Evolutionary conservation across 1,284 basidiomycete genomes (phyloP).

Genomic region (Thelephora terrestris): DNA sequence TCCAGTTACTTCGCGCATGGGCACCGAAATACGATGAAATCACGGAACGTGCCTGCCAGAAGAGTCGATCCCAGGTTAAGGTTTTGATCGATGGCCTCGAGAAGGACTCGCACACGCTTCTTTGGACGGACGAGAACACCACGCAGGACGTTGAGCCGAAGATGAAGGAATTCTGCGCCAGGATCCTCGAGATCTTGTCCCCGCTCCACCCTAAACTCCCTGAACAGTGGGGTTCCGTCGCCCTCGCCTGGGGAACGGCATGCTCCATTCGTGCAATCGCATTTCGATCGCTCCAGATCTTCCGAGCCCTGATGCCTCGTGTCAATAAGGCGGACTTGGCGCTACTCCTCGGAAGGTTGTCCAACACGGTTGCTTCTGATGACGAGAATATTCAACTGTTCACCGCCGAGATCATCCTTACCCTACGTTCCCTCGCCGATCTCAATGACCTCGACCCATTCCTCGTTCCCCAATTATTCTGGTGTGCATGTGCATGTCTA

Average conservation of each 20-base stretch:
- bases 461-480: conserved; percentile 78
- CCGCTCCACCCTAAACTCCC: conserved; percentile 61
- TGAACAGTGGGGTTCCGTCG: conserved; percentile 74
- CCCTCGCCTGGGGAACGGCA: conserved; percentile 78
- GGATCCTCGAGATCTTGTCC: conserved; percentile 59
- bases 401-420: conserved; percentile 76
- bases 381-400: conserved; percentile 76
- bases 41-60: conserved; percentile 39
- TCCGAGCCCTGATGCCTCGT: conserved; percentile 72
- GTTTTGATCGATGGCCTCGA: conserved; percentile 47
- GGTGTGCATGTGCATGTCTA: conserved; percentile 77
- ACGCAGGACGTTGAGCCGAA: conserved; percentile 44
- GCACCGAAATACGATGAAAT: conserved; percentile 62
- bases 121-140: conserved; percentile 70
- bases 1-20: conserved; percentile 76
- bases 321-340: conserved; percentile 70
- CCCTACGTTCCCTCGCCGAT: conserved; percentile 61
- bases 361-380: conserved; percentile 73
- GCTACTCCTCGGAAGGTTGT: conserved; percentile 73
- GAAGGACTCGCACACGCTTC: conserved; percentile 42
- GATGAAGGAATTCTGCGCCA: conserved; percentile 61
- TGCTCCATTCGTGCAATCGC: conserved; percentile 83
- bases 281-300: conserved; percentile 86
- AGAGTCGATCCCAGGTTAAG: conserved; percentile 38
- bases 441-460: conserved; percentile 46